Evolutionary conservation across 2,329 filamentous ascomycete species (phyloP).

Genomic region (Paraphaeosphaeria minitans): DNA sequence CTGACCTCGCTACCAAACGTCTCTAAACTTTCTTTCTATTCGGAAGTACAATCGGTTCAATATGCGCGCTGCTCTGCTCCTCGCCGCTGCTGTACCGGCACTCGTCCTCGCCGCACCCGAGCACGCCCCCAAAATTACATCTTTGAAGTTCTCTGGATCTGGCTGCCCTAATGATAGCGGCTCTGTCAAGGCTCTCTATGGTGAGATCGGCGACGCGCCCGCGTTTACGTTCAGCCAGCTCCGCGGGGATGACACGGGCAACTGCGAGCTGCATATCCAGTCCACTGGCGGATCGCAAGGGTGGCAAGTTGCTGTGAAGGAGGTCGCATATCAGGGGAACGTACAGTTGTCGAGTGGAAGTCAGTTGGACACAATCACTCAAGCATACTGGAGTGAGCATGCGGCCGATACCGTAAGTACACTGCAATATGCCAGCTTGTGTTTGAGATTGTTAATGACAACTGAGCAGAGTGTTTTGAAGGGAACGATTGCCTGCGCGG

Average conservation of each 20-base stretch:
- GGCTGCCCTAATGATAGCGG: constrained; percentile 35
- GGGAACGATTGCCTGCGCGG: constrained; percentile 26
- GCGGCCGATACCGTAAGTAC: constrained; percentile 36
- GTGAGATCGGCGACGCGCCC: constrained; percentile 28
- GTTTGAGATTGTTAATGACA: background rate
- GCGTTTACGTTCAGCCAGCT: constrained; percentile 33
- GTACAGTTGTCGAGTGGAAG: constrained; percentile 30
- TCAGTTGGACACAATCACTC: constrained; percentile 31
- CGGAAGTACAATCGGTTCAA: background rate
- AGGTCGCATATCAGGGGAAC: constrained; percentile 31
- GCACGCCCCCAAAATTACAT: constrained; percentile 29
- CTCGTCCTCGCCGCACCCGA: constrained; percentile 28
- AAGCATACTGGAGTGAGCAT: constrained; percentile 38
- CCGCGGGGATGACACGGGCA: constrained; percentile 29
- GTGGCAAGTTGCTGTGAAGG: constrained; percentile 37
- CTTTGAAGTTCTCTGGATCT: constrained; percentile 30
- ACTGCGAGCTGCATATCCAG: constrained; percentile 39
- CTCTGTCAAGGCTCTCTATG: constrained; percentile 25
- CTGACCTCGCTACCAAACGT: background rate
- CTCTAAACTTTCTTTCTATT: background rate
- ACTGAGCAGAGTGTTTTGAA: constrained; percentile 23
- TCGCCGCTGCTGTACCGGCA: constrained; percentile 21
- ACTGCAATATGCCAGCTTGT: background rate
- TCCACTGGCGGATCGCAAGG: constrained; percentile 28
- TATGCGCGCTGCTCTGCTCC: constrained; percentile 14